Base-by-base conservation (phyloP, 1,139 yeast species). In the Debaryomycetaceae sp. region DNA sequence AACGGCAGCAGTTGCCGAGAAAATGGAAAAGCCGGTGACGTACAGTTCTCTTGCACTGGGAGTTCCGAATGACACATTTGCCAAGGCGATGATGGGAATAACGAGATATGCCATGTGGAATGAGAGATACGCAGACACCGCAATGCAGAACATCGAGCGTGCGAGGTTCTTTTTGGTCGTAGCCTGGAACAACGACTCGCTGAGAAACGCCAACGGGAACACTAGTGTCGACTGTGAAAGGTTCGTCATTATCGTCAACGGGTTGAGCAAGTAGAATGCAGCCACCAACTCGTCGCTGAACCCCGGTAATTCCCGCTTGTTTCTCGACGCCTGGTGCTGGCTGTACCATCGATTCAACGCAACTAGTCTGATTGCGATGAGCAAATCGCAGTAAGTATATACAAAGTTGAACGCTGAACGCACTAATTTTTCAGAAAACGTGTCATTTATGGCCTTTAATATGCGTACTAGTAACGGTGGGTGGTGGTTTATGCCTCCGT, bases 401-500 rank as follows among this genome's bases (percentile, higher is more conserved):
- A 65, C 49, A 35, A 61, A 51, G 49, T 67, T 59, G 48, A 63
- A 63, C 22, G 48, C 45, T 5, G 53, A 35, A 5, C 41, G 35
- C 19, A 51, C 42, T 30, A 49, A 50, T 3, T 37, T 49, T 28
- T 52, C 43, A 3, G 69, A 56, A 9, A 73, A 43, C 17, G 65
- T 50, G 17, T 55, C 50, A 33, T 60, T 48, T 14, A 80, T 45
- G 3, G 69, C 44, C 24, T 70, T 67, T 47, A 84, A 67, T 8
- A 79, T 48, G 5, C 73, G 65, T 39, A 87, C 73, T 32, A 87
- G 55, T 28, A 91, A 57, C 1, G 96, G 96, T 4, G 95, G 75
- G 55, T 88, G 95, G 58, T 89, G 94, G 36, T 85, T 87, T 24
- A 87, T 82, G 2, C 96, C 95, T 15, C 96, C 95, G 44, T 79